Evolutionary conservation across 176 grass and related monocot species (phyloP).

Genomic region (Triticum urartu): DNA sequence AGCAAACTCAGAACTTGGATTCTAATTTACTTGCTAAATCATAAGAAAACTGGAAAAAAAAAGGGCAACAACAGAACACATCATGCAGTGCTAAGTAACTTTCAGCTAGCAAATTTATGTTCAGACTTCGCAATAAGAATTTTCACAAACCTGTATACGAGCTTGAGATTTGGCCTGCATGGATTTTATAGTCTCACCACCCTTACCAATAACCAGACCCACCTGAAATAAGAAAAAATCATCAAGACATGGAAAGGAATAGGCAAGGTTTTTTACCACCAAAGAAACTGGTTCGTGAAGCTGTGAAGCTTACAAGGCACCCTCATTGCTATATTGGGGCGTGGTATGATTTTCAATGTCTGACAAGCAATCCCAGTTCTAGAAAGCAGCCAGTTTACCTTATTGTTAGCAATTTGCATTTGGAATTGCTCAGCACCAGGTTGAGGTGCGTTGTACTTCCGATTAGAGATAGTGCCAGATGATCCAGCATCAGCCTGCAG

Average conservation of each 20-base stretch:
- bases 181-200: constrained; percentile 91
- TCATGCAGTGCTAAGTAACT: background rate
- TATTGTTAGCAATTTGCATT: constrained; percentile 93
- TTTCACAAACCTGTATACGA: constrained; percentile 74
- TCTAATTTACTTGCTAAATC: background rate
- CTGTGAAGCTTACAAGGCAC: background rate
- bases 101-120: background rate
- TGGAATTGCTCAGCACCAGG: constrained; percentile 74
- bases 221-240: constrained; percentile 46
- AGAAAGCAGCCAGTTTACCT: constrained; percentile 41
- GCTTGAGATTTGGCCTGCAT: constrained; percentile 91
- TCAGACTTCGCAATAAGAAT: too few relatives aligned
- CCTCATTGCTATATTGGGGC: background rate
- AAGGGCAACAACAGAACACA: background rate
- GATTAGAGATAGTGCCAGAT: constrained; percentile 50
- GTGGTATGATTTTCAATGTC: background rate
- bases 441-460: constrained; percentile 56
- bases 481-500: constrained; percentile 76
- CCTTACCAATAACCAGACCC: constrained; percentile 94
- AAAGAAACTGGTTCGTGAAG: background rate
- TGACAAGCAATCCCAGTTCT: background rate
- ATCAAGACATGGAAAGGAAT: background rate
- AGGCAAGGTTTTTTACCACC: background rate
- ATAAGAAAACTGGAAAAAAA: background rate
- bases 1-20: background rate